Conservation (phyloP, 805 yeast species). For the Saturnispora hagleri region DNA sequence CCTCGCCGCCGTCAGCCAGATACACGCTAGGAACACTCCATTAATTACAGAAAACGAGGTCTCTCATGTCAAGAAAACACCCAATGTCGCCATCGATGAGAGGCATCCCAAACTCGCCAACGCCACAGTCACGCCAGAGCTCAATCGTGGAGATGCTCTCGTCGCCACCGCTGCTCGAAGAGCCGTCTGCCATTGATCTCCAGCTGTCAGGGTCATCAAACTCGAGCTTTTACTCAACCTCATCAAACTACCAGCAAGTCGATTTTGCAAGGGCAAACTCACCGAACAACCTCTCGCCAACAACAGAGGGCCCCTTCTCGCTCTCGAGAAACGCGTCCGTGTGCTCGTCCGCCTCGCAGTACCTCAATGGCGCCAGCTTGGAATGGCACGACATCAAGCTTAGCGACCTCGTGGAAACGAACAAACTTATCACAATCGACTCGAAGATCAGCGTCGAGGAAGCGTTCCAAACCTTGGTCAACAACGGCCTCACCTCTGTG, state of each 20-base stretch:
- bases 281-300: conserved; percentile 30
- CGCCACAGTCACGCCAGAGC: conserved; percentile 39
- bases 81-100: conserved; percentile 31
- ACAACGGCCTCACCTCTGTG: conserved; percentile 71
- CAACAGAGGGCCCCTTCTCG: neutral
- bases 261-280: conserved; percentile 7
- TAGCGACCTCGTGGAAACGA: conserved; percentile 66
- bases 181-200: conserved; percentile 6
- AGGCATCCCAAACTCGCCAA: conserved; percentile 27
- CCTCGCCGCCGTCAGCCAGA: too few relatives aligned
- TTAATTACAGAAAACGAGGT: neutral
- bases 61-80: conserved; percentile 22
- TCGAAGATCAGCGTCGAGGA: conserved; percentile 68
- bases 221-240: conserved; percentile 4
- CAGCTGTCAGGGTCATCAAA: conserved; percentile 7
- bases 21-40: neutral
- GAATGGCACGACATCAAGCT: conserved; percentile 74
- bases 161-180: conserved; percentile 62
- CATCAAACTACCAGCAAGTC: neutral
- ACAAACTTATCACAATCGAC: conserved; percentile 63
- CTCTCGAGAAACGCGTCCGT: conserved; percentile 31
- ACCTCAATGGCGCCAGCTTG: conserved; percentile 22
- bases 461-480: conserved; percentile 72
- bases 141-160: conserved; percentile 69
- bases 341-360: conserved; percentile 26